Conservation (phyloP, 805 yeast genomes). For the Candida insectorum region DNA sequence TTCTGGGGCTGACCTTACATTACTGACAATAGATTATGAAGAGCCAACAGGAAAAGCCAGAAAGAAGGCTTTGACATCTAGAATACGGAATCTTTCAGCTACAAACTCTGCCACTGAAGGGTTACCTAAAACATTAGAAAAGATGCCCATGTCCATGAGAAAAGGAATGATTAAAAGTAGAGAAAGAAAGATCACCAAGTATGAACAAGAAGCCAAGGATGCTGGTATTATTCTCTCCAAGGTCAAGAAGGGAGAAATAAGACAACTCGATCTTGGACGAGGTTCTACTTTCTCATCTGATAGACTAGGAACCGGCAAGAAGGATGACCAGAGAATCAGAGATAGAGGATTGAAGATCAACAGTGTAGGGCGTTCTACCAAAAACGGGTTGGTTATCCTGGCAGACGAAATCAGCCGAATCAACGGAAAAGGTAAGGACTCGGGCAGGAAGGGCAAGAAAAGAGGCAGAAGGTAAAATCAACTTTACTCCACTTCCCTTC, state of each 20-base stretch:
- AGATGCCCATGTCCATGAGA: constrained; percentile 85
- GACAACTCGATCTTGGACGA: constrained; percentile 52
- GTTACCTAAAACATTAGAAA: constrained; percentile 50
- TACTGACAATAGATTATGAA: constrained; percentile 58
- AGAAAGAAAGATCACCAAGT: constrained; percentile 47
- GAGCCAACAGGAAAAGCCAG: constrained; percentile 69
- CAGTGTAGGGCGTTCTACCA: constrained; percentile 71
- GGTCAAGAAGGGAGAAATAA: constrained; percentile 61
- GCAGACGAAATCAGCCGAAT: constrained; percentile 59
- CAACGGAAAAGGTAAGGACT: constrained; percentile 13
- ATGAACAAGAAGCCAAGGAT: constrained; percentile 76
- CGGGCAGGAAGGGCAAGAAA: neutral
- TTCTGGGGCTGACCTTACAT: constrained; percentile 68
- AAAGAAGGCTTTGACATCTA: constrained; percentile 56
- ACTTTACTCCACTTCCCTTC: too few species aligned
- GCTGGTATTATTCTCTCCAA: constrained; percentile 87
- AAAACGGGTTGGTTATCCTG: constrained; percentile 73
- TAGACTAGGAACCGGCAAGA: constrained; percentile 47
- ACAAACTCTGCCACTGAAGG: constrained; percentile 45
- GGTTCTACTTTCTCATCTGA: constrained; percentile 51
- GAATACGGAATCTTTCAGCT: constrained; percentile 46
- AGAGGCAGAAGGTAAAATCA: constrained; percentile 1
- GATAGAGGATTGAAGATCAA: constrained; percentile 78
- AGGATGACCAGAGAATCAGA: constrained; percentile 43
- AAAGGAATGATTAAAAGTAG: constrained; percentile 74